Conservation (phyloP, 352 stramenopile species). For the Phytopythium delawarense region DNA sequence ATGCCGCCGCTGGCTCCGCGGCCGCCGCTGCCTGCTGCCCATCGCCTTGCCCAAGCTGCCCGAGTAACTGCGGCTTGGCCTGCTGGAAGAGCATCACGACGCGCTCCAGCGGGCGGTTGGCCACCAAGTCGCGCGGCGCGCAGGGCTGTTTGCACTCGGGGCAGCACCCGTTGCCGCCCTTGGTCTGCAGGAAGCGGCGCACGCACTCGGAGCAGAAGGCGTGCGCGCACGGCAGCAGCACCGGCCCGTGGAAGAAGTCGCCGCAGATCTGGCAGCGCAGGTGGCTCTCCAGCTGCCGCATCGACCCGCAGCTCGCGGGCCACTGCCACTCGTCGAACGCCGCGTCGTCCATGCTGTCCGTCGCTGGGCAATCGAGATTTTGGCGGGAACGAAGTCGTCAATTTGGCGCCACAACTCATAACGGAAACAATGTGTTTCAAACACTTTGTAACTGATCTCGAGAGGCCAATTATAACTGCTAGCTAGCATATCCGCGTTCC, state of each 20-base stretch:
- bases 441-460: too few species aligned
- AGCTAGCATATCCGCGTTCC: too few species aligned
- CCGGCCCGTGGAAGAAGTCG: conserved; percentile 78
- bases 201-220: conserved; percentile 85
- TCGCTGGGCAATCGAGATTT: too few species aligned
- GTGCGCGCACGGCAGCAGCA: conserved; percentile 74
- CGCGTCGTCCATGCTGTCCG: conserved; percentile 5
- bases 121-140: conserved; percentile 45
- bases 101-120: conserved; percentile 74
- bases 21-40: conserved; percentile 3
- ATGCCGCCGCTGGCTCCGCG: not conserved
- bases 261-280: conserved; percentile 83
- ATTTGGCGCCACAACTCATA: too few species aligned
- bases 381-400: too few species aligned
- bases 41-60: conserved; percentile 17
- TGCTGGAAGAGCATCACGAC: conserved; percentile 62
- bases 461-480: too few species aligned
- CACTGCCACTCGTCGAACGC: conserved; percentile 72
- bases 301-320: conserved; percentile 45
- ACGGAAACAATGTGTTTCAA: too few species aligned
- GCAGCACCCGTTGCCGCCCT: conserved; percentile 66
- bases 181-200: conserved; percentile 70
- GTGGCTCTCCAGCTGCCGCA: conserved; percentile 69
- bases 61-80: conserved; percentile 66
- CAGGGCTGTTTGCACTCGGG: conserved; percentile 78